Evolutionary conservation across 352 stramenopile species (phyloP), one percentile per base, ranked within the genome.

Genomic region (Blastocystis hominis): DNA sequence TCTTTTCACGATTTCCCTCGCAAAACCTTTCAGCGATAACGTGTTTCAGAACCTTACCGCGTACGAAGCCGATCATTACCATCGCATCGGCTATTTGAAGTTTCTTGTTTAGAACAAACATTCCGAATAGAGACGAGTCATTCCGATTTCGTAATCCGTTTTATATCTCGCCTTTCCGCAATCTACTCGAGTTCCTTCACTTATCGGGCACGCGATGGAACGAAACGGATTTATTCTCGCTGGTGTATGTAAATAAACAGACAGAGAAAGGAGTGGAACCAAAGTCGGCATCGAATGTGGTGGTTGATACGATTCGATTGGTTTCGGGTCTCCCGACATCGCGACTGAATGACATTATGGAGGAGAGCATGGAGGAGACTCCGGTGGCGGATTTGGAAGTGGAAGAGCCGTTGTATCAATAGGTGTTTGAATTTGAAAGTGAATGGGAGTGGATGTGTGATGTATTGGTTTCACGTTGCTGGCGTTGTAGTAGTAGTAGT

Each of bases 71-170:
- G 72, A 84, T n/a, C 72, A 84, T 46, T 84, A 84, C 38, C 44
- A 84, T 64, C 72, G 72, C 7, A 84, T 84, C 30, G 54, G 54
- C 40, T 84, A 84, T 46, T 34, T 84, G 47, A 84, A 84, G 72
- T 84, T 7, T 17, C 4, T 40, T 63, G 17, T 34, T 4, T 54
- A 17, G 10, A 3, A 20, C 1, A 38, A 59, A 0, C 1, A 3
- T 84, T 7, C 66, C 13, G 40, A 13, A 34, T 66, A 84, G 72
- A 54, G 72, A 84, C 44, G 53, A 34, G 5, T 40, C 17, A 17
- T 84, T 84, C 20, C 36, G 46, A 13, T 84, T 84, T 46, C 46
- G 44, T 17, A 84, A 84, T 34, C 72, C 72, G 17, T 84, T 84
- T 53, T 84, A 66, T 34, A 63, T 44, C 13, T 84, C 72, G 3